Evolutionary conservation across 2,329 filamentous ascomycete genomes (phyloP).

Genomic region (Phialocephala subalpina): DNA sequence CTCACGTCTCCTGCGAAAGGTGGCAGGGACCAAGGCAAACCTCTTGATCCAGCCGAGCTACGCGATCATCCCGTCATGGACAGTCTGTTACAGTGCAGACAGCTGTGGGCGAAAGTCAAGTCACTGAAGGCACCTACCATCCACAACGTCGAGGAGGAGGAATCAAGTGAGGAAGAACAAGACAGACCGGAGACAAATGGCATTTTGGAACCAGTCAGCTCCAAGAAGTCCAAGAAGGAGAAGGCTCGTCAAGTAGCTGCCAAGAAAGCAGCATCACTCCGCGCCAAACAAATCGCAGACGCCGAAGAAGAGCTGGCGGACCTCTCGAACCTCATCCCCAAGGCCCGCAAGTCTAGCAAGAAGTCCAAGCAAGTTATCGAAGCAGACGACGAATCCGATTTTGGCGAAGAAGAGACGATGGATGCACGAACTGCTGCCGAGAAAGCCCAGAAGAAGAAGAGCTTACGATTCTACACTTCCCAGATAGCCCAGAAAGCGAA

Average conservation of each 20-base stretch:
- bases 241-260: conserved; percentile 49
- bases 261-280: conserved; percentile 45
- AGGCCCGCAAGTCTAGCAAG: conserved; percentile 33
- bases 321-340: conserved; percentile 40
- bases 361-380: conserved; percentile 49
- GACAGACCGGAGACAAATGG: conserved; percentile 37
- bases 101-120: conserved; percentile 81
- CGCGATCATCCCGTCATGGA: conserved; percentile 93
- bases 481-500: conserved; percentile 96
- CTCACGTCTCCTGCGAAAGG: conserved; percentile 81
- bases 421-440: conserved; percentile 82
- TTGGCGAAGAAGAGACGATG: conserved; percentile 87
- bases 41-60: conserved; percentile 79
- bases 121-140: conserved; percentile 56
- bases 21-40: conserved; percentile 58
- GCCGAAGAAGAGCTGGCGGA: conserved; percentile 52
- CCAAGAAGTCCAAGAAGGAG: conserved; percentile 49
- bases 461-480: conserved; percentile 95
- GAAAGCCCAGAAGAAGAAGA: conserved; percentile 90
- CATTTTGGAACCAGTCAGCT: conserved; percentile 5
- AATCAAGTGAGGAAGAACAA: conserved; percentile 35
- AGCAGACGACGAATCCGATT: conserved; percentile 84
- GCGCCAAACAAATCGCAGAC: conserved; percentile 46
- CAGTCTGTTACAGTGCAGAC: conserved; percentile 78
- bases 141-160: conserved; percentile 42